phyloP scores from a whole-genome alignment of 1,284 basidiomycete genomes.

The Dichomitus squalens region DNA sequence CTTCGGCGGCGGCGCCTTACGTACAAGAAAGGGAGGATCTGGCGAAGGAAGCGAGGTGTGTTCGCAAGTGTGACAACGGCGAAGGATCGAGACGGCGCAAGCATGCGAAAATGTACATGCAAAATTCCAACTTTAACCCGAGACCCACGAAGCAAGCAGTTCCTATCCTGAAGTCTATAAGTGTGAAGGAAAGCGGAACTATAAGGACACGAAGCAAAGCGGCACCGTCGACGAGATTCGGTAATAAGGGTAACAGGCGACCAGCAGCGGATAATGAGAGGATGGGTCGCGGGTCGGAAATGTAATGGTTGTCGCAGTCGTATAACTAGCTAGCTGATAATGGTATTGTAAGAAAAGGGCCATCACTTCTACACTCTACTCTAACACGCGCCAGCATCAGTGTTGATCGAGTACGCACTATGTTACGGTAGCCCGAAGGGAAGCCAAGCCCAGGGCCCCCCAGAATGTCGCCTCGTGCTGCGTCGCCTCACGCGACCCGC shows the following conservation, averaged over 20 bases:
- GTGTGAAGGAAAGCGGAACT: background rate
- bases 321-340: background rate
- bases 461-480: background rate
- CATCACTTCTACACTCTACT: slow-evolving; percentile 5
- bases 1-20: background rate
- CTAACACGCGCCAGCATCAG: background rate
- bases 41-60: background rate
- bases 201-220: background rate
- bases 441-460: background rate
- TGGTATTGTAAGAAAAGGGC: background rate
- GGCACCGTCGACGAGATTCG: background rate
- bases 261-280: background rate
- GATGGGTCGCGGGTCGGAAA: background rate
- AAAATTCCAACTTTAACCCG: slow-evolving; percentile 1
- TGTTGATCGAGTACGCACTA: slow-evolving; percentile 1
- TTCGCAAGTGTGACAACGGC: background rate
- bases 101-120: background rate
- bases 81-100: background rate
- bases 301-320: background rate
- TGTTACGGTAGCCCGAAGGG: background rate
- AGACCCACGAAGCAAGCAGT: background rate
- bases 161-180: background rate
- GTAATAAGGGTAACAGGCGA: background rate
- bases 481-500: background rate
- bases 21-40: background rate